Conservation (phyloP, 2,329 filamentous ascomycete genomes). For the Volutella citrinella region DNA sequence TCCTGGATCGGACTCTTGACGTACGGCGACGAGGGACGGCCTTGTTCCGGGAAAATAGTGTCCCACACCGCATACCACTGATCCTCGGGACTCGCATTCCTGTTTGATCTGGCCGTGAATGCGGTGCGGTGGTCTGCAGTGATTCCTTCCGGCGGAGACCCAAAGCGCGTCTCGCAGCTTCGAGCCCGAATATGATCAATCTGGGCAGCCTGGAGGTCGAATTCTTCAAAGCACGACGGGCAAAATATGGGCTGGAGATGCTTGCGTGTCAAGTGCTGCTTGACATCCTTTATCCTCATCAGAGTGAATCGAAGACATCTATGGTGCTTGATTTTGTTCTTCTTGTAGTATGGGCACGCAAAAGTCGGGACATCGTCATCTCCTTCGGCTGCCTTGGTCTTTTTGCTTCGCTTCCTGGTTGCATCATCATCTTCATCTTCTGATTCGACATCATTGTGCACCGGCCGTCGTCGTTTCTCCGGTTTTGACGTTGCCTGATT, state of each 20-base stretch:
- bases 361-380: neutral
- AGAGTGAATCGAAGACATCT: constrained; percentile 3
- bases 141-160: constrained; percentile 6
- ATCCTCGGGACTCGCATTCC: constrained; percentile 2
- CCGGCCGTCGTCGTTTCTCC: too few species aligned
- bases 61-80: constrained; percentile 9
- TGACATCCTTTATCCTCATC: constrained; percentile 6
- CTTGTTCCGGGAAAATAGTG: constrained; percentile 1
- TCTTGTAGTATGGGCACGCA: constrained; percentile 10
- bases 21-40: constrained; percentile 5
- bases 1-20: constrained; percentile 3
- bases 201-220: constrained; percentile 1
- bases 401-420: too few species aligned
- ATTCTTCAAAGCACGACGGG: constrained; percentile 2
- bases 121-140: constrained; percentile 3
- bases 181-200: constrained; percentile 5
- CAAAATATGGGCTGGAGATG: constrained; percentile 7
- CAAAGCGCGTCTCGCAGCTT: constrained; percentile 3
- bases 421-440: too few species aligned
- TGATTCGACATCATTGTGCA: too few species aligned
- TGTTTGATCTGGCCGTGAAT: constrained; percentile 2
- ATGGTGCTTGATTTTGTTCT: constrained; percentile 2
- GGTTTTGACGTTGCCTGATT: too few species aligned
- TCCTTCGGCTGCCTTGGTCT: too few species aligned
- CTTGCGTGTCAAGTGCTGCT: constrained; percentile 5